Percentiles rank a stretch among this genome's conserved stretches.
These are phyloP conservation scores for Boletus speciosus DNA, from an alignment of 768 basidiomycete species.

Conservation along the genomic window DNA sequence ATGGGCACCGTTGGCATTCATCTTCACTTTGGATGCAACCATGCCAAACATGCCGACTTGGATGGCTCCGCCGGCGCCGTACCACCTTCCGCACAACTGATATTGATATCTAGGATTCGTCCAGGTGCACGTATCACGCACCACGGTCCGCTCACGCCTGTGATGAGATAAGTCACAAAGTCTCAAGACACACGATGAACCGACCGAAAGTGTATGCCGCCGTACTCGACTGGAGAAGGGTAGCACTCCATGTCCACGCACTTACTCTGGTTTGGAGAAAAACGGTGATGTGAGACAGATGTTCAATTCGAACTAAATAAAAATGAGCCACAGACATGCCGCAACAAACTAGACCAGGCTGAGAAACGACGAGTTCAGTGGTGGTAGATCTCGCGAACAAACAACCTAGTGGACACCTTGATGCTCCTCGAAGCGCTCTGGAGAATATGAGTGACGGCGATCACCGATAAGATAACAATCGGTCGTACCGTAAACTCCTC, in stretches of 20 bases:
- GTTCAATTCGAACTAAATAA: neutral
- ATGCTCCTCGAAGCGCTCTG: constrained; percentile 46
- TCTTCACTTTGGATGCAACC: constrained; percentile 54
- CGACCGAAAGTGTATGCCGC: constrained; percentile 47
- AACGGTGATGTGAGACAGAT: neutral
- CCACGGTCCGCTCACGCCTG: constrained; percentile 50
- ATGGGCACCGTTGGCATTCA: constrained; percentile 55
- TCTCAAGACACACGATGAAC: neutral
- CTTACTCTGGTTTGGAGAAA: constrained; percentile 35
- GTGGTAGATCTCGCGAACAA: neutral
- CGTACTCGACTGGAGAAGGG: constrained; percentile 51
- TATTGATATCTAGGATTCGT: neutral
- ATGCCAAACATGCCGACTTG: constrained; percentile 53
- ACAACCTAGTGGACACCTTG: constrained; percentile 30
- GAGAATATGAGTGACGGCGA: neutral
- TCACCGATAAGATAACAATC: neutral
- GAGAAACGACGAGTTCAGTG: neutral
- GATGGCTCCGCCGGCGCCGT: constrained; percentile 49
- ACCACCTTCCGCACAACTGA: constrained; percentile 36
- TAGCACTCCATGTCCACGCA: constrained; percentile 58
- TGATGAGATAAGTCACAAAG: neutral
- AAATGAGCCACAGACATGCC: constrained; percentile 36
- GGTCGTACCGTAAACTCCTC: constrained; percentile 46
- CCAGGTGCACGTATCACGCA: constrained; percentile 12
- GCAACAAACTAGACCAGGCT: constrained; percentile 50